These are phyloP conservation scores for Pleurotus platypus DNA, from an alignment of 768 basidiomycete genomes.

Conservation along the genomic window DNA sequence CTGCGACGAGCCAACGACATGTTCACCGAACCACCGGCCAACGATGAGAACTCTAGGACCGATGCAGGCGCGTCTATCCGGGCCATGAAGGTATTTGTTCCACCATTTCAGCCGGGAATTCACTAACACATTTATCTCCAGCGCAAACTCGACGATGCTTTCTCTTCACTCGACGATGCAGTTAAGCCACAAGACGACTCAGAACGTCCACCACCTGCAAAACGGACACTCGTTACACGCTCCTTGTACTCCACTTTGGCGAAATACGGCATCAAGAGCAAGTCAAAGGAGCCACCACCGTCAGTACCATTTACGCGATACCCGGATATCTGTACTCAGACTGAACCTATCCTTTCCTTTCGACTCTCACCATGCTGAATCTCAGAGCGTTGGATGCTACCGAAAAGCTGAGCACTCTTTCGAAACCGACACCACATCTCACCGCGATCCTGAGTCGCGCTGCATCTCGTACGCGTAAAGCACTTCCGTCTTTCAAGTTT, in stretches of 20 bases:
- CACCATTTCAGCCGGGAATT: neutral
- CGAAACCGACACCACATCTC: constrained; percentile 66
- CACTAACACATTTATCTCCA: constrained; percentile 18
- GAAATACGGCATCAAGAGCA: constrained; percentile 69
- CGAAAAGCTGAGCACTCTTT: constrained; percentile 21
- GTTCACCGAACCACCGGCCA: no score
- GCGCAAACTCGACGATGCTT: constrained; percentile 83
- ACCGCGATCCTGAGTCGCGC: constrained; percentile 69
- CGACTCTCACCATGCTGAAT: neutral
- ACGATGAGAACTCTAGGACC: neutral
- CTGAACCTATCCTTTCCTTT: neutral
- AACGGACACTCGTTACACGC: constrained; percentile 45
- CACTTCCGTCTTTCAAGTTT: constrained; percentile 40
- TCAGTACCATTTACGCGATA: neutral
- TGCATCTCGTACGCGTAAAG: constrained; percentile 50
- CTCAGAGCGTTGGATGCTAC: neutral
- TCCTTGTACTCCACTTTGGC: constrained; percentile 76
- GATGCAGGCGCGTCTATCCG: neutral
- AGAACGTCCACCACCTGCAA: constrained; percentile 44
- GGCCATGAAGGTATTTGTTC: neutral
- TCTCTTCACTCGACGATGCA: constrained; percentile 66
- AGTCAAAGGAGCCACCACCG: constrained; percentile 29
- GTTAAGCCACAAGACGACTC: constrained; percentile 34
- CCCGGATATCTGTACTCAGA: neutral
- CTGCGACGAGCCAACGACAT: no score